phyloP scores from a whole-genome alignment of 176 grass and related monocot species.

The Pharus latifolius region DNA sequence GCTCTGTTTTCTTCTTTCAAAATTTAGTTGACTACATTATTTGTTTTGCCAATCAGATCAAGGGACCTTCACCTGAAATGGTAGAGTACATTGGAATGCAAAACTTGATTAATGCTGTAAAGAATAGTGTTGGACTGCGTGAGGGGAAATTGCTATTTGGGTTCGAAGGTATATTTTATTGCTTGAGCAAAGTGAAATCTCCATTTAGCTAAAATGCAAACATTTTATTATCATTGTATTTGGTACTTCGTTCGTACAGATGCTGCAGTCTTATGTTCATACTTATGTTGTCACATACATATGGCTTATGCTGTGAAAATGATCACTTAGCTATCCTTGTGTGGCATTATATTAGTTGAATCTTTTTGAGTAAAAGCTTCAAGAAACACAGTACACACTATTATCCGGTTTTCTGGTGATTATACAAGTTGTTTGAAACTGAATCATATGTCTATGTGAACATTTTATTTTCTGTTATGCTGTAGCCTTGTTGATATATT shows the following conservation, averaged over 20 bases:
- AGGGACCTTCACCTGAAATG: constrained; percentile 88
- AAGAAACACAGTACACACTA: neutral
- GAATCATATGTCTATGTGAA: neutral
- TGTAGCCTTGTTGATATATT: too few species aligned
- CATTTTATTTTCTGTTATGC: too few species aligned
- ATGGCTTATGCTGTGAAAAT: neutral
- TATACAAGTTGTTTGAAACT: neutral
- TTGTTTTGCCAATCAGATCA: constrained; percentile 61
- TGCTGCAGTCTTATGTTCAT: too few species aligned
- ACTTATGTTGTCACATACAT: neutral
- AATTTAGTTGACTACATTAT: constrained; percentile 7
- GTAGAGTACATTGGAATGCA: constrained; percentile 89
- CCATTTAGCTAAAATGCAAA: neutral
- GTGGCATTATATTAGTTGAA: neutral
- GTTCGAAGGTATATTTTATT: constrained; percentile 45
- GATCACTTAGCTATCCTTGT: neutral
- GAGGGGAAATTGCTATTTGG: constrained; percentile 91
- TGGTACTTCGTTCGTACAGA: too few species aligned
- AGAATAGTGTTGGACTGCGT: constrained; percentile 47
- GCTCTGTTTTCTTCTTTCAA: neutral
- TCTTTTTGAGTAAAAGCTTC: neutral
- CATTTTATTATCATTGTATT: too few species aligned
- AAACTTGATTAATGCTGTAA: constrained; percentile 73
- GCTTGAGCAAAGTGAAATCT: neutral
- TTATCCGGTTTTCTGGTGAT: neutral